These are phyloP conservation scores for Penicillium sp. DNA, from an alignment of 2,329 filamentous ascomycete species.

Conservation along the genomic window DNA sequence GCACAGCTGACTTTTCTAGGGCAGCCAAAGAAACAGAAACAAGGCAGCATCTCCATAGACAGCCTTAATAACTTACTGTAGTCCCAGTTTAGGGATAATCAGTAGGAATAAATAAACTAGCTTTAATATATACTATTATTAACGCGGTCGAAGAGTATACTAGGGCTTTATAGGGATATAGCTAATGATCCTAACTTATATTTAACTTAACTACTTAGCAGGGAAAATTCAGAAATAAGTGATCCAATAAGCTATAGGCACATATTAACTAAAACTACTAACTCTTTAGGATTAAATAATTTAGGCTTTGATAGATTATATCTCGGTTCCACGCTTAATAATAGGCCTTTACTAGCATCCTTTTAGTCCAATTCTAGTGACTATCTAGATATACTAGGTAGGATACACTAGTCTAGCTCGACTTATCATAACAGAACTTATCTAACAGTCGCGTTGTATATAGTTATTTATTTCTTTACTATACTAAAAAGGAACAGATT, in stretches of 20 bases:
- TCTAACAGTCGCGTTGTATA: no score
- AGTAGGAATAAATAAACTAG: no score
- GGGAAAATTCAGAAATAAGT: not conserved
- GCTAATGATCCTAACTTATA: constrained; percentile 39
- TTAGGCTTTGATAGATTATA: no score
- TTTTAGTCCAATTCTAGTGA: no score
- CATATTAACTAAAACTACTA: constrained; percentile 11
- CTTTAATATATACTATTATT: constrained; percentile 40
- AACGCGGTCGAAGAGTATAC: constrained; percentile 31
- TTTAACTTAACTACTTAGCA: constrained; percentile 28
- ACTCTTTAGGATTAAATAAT: no score
- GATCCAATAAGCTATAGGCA: not conserved
- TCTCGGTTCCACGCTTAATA: no score
- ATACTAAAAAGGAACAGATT: constrained; percentile 53
- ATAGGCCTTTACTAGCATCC: no score
- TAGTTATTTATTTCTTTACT: constrained; percentile 81
- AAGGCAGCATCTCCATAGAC: constrained; percentile 52
- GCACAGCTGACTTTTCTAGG: constrained; percentile 72
- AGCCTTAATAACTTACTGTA: constrained; percentile 34
- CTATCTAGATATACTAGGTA: no score
- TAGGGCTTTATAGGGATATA: constrained; percentile 35
- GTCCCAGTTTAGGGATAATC: constrained; percentile 33
- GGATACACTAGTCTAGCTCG: no score
- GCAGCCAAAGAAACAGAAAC: constrained; percentile 57
- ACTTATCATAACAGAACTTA: no score